phyloP scores from a whole-genome alignment of 768 basidiomycete species.

The Lactarius psammicola region DNA sequence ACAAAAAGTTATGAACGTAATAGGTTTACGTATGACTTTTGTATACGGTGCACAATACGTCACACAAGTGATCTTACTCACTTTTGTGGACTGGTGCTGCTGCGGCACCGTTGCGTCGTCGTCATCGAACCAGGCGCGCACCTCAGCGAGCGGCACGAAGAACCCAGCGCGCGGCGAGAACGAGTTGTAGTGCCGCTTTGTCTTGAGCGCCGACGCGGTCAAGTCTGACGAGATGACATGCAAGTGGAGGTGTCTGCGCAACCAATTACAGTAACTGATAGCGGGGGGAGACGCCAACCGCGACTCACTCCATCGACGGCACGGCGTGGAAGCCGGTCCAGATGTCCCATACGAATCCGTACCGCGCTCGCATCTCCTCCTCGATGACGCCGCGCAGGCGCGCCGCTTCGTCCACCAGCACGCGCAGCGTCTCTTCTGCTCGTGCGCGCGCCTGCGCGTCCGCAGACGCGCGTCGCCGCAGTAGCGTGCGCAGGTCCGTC shows the following conservation, averaged over 20 bases:
- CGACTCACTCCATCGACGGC: constrained; percentile 81
- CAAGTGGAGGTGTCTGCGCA: constrained; percentile 70
- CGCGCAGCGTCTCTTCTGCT: constrained; percentile 44
- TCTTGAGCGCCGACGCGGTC: constrained; percentile 66
- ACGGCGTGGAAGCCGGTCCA: constrained; percentile 83
- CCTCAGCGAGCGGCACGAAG: constrained; percentile 73
- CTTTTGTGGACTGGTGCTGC: constrained; percentile 44
- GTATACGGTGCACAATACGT: too few relatives aligned
- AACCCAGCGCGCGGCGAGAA: constrained; percentile 85
- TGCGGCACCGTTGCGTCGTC: constrained; percentile 37
- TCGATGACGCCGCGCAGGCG: constrained; percentile 59
- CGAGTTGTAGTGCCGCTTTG: constrained; percentile 89
- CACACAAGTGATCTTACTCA: constrained; percentile 35
- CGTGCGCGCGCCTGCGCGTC: constrained; percentile 55
- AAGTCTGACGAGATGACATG: constrained; percentile 85
- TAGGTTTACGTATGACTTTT: too few relatives aligned
- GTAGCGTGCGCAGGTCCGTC: constrained; percentile 19
- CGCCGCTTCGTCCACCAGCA: constrained; percentile 56
- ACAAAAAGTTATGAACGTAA: too few relatives aligned
- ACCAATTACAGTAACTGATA: too few relatives aligned
- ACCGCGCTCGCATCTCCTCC: constrained; percentile 75
- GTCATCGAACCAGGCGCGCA: constrained; percentile 84
- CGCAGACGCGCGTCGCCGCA: constrained; percentile 43
- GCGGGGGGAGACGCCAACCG: too few relatives aligned
- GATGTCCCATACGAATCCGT: constrained; percentile 73